phyloP scores from a whole-genome alignment of 2,329 filamentous ascomycete genomes.

The Nemania bipapillata region DNA sequence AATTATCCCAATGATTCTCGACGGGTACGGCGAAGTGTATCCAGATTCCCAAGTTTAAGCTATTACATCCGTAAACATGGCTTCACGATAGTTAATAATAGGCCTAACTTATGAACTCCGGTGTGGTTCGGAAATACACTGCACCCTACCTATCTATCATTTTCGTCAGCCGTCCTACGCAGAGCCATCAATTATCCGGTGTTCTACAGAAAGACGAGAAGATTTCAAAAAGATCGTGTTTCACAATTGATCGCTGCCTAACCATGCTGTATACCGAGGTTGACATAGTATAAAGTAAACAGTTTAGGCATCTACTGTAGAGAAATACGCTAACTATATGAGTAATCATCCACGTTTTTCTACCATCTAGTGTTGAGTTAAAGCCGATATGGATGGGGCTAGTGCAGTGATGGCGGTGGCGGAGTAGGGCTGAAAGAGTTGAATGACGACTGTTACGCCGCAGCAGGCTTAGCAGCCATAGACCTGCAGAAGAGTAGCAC shows the following conservation, averaged over 20 bases:
- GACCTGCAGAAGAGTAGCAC: not conserved
- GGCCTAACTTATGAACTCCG: not conserved
- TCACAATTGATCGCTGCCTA: conserved; percentile 6
- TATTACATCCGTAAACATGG: not conserved
- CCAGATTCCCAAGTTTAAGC: too few species aligned
- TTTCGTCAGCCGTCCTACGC: conserved; percentile 4
- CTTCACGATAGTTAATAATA: too few species aligned
- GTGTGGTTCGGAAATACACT: not conserved
- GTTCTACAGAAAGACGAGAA: not conserved
- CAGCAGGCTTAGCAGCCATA: not conserved
- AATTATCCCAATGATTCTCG: not conserved
- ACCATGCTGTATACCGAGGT: not conserved
- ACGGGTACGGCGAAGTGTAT: too few species aligned
- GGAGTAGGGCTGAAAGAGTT: conserved; percentile 21
- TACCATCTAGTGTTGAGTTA: not conserved
- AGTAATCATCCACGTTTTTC: not conserved
- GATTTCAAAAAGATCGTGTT: not conserved
- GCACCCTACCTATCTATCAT: not conserved
- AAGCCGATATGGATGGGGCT: not conserved
- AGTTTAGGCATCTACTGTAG: not conserved
- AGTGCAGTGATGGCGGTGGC: conserved; percentile 10
- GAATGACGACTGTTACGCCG: not conserved
- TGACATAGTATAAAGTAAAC: not conserved
- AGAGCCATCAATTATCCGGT: too few species aligned
- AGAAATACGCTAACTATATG: not conserved